Evolutionary conservation across 257 asterid species (phyloP), one percentile per base, ranked within the genome.

Genomic region (Nicotiana attenuata): DNA sequence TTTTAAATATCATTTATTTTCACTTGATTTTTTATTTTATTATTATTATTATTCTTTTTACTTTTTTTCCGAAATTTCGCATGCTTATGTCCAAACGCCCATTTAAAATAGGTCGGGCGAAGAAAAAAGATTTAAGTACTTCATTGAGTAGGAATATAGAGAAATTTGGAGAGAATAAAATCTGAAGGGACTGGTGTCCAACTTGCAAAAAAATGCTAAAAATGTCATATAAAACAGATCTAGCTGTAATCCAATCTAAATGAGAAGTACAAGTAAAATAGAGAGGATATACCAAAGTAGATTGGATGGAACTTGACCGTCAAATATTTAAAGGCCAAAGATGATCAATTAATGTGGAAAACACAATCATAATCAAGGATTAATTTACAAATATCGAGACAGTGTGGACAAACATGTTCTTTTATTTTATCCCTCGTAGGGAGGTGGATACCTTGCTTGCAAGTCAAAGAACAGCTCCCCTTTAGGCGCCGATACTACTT

Each of bases 391-490:
- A 24, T 5, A 50, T 24, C 63, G 79, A 75, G 63, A 60, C 63
- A 75, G 24, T 24, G 50, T 7, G 6, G 63, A 73, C 41, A 73
- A 47, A 50, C 8, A 7, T 73, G 13, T 73, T 50, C 15, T 73
- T 73, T 47, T 47, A 73, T 73, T 47, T 50, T 47, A 47, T 31
- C 20, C 73, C 60, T 47, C 38, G 7, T 47, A 20, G 31, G 3
- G 22, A 14, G 78, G 60, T 55, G 22, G 81, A 84, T 77, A 85
- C 78, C 64, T 55, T 82, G 86, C 73, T 65, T 60, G 56, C 69
- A 65, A 64, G 81, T 82, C 83, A 84, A 86, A 83, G 81, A 45
- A 71, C 85, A 82, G 20, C 20, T 19, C 4, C 71, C 63, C 78
- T 65, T 60, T 60, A 60, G 75, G 75, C 82, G 73, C 75, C 82